Evolutionary conservation across 176 grass and related monocot genomes (phyloP), one percentile per base, ranked within the genome.

Genomic region (Oryza punctata): DNA sequence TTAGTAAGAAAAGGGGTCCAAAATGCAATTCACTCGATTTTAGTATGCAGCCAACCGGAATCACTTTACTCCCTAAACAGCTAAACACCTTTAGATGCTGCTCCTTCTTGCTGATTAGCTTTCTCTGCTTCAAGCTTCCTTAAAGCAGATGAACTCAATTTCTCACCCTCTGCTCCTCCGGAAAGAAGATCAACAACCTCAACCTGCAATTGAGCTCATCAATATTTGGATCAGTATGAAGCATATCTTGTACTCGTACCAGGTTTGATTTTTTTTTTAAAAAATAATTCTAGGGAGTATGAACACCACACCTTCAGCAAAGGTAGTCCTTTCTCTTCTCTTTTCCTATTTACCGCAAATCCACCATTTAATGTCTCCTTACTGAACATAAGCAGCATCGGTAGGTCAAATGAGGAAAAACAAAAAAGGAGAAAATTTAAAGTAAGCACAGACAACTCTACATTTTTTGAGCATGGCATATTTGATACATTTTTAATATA

Each of bases 131-230:
- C 82, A 3, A 90, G 85, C 82, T 84, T 93, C 69, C 91, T 85
- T 75, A 90, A 73, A 59, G 85, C 81, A 70, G 91, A 88, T 37
- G 91, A 93, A 79, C 91, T 93, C 46, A 93, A n/a, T 69, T 93
- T 93, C 46, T 57, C 74, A 2, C 88, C 91, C 12, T 82, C 52
- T 0, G 50, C 75, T 10, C 77, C 78, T 72, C 85, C 88, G 15
- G 88, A 93, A 71, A 93, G 69, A 28, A 93, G 88, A 88, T 93
- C 91, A 61, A 93, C 82, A 76, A 93, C 88, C 75, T 93, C 88
- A 85, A 90, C 75, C 91, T 93, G 78, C 64, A 85, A 85, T 33
- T 60, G 19, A 81, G 57, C 38, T 21, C 38, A 77, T 84, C 32
- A 67, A 46, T 60, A 66, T 38, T 54, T 54, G 28, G 7, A 79